Conservation (phyloP, 78 protist species). For the Dictyostelium brefeldianum region DNA sequence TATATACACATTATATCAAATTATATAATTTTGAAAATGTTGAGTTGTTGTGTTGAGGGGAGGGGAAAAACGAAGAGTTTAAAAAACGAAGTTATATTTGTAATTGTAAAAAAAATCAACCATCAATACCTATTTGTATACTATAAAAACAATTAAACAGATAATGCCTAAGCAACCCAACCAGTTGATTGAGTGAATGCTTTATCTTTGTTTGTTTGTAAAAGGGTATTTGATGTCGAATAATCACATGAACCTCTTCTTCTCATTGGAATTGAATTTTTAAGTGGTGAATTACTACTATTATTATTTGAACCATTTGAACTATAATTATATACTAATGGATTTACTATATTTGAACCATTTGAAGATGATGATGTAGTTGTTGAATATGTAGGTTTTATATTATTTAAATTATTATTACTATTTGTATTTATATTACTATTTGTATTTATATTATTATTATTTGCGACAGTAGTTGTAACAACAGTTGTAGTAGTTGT, state of each 20-base stretch:
- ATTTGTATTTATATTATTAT: neutral
- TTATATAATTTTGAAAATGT: too few species aligned
- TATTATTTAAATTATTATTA: neutral
- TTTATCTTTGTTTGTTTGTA: constrained; percentile 16
- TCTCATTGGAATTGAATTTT: constrained; percentile 37
- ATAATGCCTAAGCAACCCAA: constrained; percentile 67
- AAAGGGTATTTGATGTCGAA: neutral
- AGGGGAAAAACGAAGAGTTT: too few species aligned
- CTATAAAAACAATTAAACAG: too few species aligned
- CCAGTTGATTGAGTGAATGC: constrained; percentile 35
- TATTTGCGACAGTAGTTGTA: neutral
- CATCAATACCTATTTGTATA: neutral
- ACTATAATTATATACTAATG: neutral
- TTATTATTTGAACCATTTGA: neutral
- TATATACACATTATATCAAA: too few species aligned
- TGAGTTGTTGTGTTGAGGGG: too few species aligned
- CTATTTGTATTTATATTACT: neutral
- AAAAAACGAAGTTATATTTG: too few species aligned
- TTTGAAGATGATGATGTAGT: constrained; percentile 13
- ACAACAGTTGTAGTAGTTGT: constrained; percentile 23
- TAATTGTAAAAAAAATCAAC: too few species aligned
- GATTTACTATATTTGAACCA: neutral
- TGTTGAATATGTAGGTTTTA: neutral
- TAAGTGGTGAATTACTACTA: constrained; percentile 8
- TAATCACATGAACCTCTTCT: constrained; percentile 79